Percentiles rank a stretch among this genome's conserved stretches.
Evolutionary conservation across 2,329 filamentous ascomycete genomes (phyloP).

Genomic region (Sphaerostilbella broomeana): DNA sequence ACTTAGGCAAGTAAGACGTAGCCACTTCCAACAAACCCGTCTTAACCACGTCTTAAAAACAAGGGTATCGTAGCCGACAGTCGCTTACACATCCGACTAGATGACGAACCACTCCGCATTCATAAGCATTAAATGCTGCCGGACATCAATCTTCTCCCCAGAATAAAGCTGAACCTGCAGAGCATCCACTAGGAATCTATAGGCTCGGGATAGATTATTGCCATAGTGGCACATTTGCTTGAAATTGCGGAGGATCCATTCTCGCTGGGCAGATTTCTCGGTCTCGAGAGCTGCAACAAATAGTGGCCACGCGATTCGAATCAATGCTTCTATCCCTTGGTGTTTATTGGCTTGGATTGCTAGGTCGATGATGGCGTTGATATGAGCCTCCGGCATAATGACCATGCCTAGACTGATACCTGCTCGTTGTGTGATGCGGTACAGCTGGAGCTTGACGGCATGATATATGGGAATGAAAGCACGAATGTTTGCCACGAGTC

Average conservation of each 20-base stretch:
- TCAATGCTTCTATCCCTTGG: slow-evolving; percentile 25
- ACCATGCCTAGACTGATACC: slow-evolving; percentile 10
- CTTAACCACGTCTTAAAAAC: no score
- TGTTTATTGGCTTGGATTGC: slow-evolving; percentile 28
- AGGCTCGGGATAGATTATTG: slow-evolving; percentile 26
- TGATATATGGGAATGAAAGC: slow-evolving; percentile 30
- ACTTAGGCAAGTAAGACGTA: no score
- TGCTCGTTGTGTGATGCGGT: slow-evolving; percentile 10
- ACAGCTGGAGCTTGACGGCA: slow-evolving; percentile 26
- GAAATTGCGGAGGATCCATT: slow-evolving; percentile 29
- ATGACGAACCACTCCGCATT: slow-evolving; percentile 9
- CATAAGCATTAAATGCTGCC: not conserved
- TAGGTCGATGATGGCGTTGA: slow-evolving; percentile 29
- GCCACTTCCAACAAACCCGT: no score
- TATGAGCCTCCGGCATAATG: slow-evolving; percentile 16
- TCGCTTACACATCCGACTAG: not conserved
- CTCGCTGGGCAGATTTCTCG: slow-evolving; percentile 25
- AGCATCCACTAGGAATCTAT: slow-evolving; percentile 21
- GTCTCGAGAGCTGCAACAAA: slow-evolving; percentile 32
- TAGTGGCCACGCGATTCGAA: slow-evolving; percentile 28
- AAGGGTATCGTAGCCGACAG: not conserved
- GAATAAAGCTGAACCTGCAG: slow-evolving; percentile 17
- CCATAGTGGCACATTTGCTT: slow-evolving; percentile 24
- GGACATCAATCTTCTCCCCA: not conserved
- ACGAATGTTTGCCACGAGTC: slow-evolving; percentile 29